phyloP scores from a whole-genome alignment of 106 monocot genomes.

The Dioscorea dumetorum region DNA sequence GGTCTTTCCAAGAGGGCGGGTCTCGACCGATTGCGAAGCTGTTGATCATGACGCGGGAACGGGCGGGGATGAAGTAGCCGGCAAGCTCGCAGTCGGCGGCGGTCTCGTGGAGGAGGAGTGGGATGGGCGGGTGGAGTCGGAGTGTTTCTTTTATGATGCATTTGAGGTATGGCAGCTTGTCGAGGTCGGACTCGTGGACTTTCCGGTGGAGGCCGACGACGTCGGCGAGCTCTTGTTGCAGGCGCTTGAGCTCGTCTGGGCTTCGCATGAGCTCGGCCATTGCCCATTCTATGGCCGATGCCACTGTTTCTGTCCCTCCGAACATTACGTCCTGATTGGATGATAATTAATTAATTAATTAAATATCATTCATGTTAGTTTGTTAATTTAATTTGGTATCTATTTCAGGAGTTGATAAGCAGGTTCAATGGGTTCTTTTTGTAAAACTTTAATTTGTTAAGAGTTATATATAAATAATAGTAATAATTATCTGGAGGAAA shows the following conservation, averaged over 20 bases:
- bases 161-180: slow-evolving; percentile 57
- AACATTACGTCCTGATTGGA: slow-evolving; percentile 88
- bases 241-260: slow-evolving; percentile 35
- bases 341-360: too few species aligned
- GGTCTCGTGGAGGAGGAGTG: slow-evolving; percentile 73
- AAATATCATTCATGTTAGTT: too few species aligned
- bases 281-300: slow-evolving; percentile 78
- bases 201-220: slow-evolving; percentile 53
- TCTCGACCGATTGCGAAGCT: slow-evolving; percentile 63
- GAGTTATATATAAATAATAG: too few species aligned
- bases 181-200: slow-evolving; percentile 55
- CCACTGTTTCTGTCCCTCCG: slow-evolving; percentile 77
- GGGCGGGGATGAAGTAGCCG: slow-evolving; percentile 40
- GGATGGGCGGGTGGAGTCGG: slow-evolving; percentile 78
- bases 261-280: slow-evolving; percentile 66
- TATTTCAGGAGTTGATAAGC: too few species aligned
- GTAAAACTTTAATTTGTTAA: too few species aligned
- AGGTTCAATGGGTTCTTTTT: not conserved
- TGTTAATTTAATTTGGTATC: too few species aligned
- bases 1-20: slow-evolving; percentile 44
- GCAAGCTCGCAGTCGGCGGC: slow-evolving; percentile 41
- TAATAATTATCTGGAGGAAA: too few species aligned
- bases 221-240: slow-evolving; percentile 43
- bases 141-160: slow-evolving; percentile 78
- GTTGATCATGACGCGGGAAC: slow-evolving; percentile 58